Evolutionary conservation across 352 stramenopile genomes (phyloP).

Genomic region (Phytophthora capsici): DNA sequence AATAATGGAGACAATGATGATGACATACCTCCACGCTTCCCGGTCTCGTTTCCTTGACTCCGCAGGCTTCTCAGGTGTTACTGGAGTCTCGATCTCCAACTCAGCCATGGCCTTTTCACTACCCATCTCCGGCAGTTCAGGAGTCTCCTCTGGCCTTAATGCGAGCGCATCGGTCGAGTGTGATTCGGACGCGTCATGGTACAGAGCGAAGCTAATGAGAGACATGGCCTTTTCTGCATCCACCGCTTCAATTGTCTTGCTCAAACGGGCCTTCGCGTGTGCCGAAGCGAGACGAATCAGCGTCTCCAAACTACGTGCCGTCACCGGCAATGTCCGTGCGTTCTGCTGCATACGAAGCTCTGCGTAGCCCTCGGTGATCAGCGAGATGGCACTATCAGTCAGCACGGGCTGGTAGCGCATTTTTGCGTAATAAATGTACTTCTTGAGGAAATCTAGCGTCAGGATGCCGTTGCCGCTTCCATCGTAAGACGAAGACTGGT

Average conservation of each 20-base stretch:
- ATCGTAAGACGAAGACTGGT: constrained; percentile 57
- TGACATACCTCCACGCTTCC: constrained; percentile 63
- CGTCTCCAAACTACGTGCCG: constrained; percentile 98
- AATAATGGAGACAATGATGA: not conserved
- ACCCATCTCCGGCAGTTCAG: constrained; percentile 15
- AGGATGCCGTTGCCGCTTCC: constrained; percentile 85
- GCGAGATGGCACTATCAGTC: constrained; percentile 89
- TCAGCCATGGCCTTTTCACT: constrained; percentile 39
- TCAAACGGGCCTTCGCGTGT: constrained; percentile 96
- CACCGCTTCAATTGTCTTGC: constrained; percentile 81
- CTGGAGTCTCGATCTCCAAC: constrained; percentile 35
- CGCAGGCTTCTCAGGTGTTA: constrained; percentile 21
- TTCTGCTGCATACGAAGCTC: constrained; percentile 97
- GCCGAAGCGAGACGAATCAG: constrained; percentile 99
- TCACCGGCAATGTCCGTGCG: constrained; percentile 94
- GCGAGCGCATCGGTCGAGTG: constrained; percentile 23
- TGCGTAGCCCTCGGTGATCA: constrained; percentile 97
- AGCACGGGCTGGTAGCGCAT: constrained; percentile 90
- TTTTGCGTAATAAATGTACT: constrained; percentile 99
- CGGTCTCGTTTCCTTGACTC: constrained; percentile 73
- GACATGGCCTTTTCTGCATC: constrained; percentile 94
- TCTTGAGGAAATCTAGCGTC: constrained; percentile 97
- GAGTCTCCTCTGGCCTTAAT: constrained; percentile 20
- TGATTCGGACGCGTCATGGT: constrained; percentile 91
- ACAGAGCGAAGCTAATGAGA: constrained; percentile 98